Evolutionary conservation across 192 early-diverging fungal species (phyloP).

Genomic region (Coemansia sp.): DNA sequence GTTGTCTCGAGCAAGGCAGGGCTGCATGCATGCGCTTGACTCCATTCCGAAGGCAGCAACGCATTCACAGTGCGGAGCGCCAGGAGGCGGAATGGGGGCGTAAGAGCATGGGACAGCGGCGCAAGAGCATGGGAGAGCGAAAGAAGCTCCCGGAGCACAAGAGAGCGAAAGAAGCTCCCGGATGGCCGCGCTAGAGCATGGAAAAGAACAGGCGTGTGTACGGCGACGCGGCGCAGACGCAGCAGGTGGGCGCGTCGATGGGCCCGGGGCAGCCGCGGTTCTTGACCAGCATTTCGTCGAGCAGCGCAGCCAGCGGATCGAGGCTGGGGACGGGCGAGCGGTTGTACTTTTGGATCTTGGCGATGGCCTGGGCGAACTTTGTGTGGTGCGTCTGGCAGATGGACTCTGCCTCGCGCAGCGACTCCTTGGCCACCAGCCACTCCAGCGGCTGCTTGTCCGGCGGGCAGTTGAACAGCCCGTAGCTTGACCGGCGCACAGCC

Average conservation of each 20-base stretch:
- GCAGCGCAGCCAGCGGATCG: slow-evolving; percentile 18
- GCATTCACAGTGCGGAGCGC: no score
- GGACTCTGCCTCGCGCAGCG: slow-evolving; percentile 20
- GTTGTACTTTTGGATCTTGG: slow-evolving; percentile 26
- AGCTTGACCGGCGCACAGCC: slow-evolving; percentile 15
- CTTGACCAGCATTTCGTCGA: slow-evolving; percentile 20
- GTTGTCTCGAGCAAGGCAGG: no score
- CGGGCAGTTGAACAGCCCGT: slow-evolving; percentile 49
- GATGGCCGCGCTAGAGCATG: slow-evolving; percentile 45
- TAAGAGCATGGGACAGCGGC: no score
- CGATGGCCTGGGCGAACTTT: slow-evolving; percentile 37
- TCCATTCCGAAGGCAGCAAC: no score
- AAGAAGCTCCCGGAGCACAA: no score
- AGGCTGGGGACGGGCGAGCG: slow-evolving; percentile 17
- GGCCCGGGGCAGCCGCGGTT: slow-evolving; percentile 18
- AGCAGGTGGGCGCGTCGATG: slow-evolving; percentile 28
- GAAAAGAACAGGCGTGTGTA: slow-evolving; percentile 50
- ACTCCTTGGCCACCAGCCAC: slow-evolving; percentile 48
- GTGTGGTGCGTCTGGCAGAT: slow-evolving; percentile 33
- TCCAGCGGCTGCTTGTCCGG: slow-evolving; percentile 17
- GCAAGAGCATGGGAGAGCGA: no score
- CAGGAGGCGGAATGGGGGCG: not conserved
- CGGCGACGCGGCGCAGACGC: slow-evolving; percentile 41
- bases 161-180: no score
- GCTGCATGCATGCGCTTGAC: slow-evolving; percentile 1